Evolutionary conservation across 345 rosid genomes (phyloP).

Genomic region (Anastatica hierochuntica): DNA sequence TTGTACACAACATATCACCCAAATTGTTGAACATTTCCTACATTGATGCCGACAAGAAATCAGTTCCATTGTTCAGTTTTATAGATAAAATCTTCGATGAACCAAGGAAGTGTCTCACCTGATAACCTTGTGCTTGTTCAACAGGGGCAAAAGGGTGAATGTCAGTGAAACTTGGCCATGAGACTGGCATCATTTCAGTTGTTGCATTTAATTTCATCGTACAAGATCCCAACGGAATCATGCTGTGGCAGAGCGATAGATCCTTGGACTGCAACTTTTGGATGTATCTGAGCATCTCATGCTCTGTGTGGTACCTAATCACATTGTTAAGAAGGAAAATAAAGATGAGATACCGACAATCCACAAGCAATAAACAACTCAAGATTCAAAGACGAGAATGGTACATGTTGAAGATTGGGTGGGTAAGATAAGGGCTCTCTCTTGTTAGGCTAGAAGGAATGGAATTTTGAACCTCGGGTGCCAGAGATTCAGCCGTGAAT

Average conservation of each 20-base stretch:
- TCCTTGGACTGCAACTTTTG: slow-evolving; percentile 75
- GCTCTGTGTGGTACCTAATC: slow-evolving; percentile 84
- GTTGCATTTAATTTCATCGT: slow-evolving; percentile 99
- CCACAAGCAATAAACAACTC: slow-evolving; percentile 8
- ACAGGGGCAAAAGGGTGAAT: slow-evolving; percentile 87
- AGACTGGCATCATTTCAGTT: slow-evolving; percentile 94
- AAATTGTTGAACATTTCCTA: slow-evolving; percentile 90
- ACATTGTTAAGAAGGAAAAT: neutral
- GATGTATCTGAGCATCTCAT: slow-evolving; percentile 82
- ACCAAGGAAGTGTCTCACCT: slow-evolving; percentile 36
- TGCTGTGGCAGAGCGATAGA: slow-evolving; percentile 96
- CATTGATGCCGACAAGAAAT: slow-evolving; percentile 5
- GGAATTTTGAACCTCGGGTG: slow-evolving; percentile 61
- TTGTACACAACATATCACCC: slow-evolving; percentile 75
- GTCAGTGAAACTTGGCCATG: slow-evolving; percentile 81
- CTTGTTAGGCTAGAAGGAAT: slow-evolving; percentile 67
- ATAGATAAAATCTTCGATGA: neutral
- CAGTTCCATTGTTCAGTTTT: slow-evolving; percentile 14
- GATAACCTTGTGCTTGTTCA: slow-evolving; percentile 82
- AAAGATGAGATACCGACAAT: slow-evolving; percentile 19
- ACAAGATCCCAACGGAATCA: slow-evolving; percentile 99
- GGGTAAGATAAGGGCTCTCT: slow-evolving; percentile 69
- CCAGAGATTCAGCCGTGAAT: slow-evolving; percentile 79
- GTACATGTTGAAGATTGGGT: slow-evolving; percentile 84
- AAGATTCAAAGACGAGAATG: slow-evolving; percentile 7